Base-by-base conservation (phyloP, 768 basidiomycete species). In the Lactarius sp. region DNA sequence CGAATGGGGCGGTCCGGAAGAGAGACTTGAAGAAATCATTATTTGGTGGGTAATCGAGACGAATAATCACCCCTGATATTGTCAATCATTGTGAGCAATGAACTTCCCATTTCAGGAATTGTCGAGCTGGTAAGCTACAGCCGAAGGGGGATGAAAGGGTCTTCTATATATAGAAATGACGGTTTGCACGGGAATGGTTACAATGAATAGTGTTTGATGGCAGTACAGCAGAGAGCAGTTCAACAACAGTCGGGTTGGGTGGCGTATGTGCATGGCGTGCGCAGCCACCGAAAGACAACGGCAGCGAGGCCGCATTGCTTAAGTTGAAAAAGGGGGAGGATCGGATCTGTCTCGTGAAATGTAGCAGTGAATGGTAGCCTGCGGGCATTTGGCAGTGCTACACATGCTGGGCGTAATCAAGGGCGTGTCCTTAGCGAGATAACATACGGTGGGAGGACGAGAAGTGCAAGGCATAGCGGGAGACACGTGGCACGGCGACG, bases 401-500 rank as follows among this genome's bases (percentile, higher is more conserved):
- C 59, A 44, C 50, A 56, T 44, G 63, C 6, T 44, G 47, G 54
- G 54, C 47, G 34, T 37, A 16, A 56, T 56, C 55, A 44, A 39
- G 16, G 53, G 53, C 51, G 61, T 52, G 61, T 36, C 55, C 49
- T 42, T 47, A 22, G 55, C 37, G 39, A 16, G 44, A 56, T 55
- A 51, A 62, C 55, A 49, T 61, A 52, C 34, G 61, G 61, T 18
- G 34, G 42, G 36, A 50, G 49, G 53, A 37, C 53, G 47, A 60
- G 53, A 44, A n/a, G 58, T 60, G 53, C 34, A 46, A 59, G 54
- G 54, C 34, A 49, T 34, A 56, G 22, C 60, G 64, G 53, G 59
- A 65, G 64, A 60, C 64, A 65, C 64, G 64, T 65, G 64, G 64
- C 22, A 60, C 49, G 64, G 64, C 50, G 59, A 60, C 63, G 46